Conservation (phyloP, 1,284 basidiomycete genomes). For the Cutaneotrichosporon sp. region DNA sequence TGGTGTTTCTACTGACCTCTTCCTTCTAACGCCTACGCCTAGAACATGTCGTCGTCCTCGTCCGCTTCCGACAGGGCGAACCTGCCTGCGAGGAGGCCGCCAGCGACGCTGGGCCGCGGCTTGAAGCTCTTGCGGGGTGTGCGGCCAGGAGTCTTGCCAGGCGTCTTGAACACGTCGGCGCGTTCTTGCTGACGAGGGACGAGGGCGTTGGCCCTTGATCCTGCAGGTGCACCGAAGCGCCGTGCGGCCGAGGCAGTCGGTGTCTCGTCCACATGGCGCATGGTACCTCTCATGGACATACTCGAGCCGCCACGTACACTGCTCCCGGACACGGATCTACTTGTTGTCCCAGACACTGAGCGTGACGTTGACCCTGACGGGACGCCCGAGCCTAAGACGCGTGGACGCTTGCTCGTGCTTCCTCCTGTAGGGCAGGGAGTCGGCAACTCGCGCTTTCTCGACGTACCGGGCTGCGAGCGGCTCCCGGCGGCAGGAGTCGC, state of each 20-base stretch:
- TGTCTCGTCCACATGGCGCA: constrained; percentile 9
- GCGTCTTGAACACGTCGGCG: constrained; percentile 24
- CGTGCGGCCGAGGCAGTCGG: constrained; percentile 5
- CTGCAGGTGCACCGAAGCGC: constrained; percentile 18
- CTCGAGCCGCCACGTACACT: constrained; percentile 1
- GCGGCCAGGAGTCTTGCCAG: constrained; percentile 20
- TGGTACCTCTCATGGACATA: constrained; percentile 4
- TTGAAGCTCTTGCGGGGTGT: constrained; percentile 60
- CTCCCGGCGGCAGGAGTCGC: constrained; percentile 26
- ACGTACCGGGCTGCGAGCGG: constrained; percentile 6
- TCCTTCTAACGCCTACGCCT: not conserved
- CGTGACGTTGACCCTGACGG: not conserved
- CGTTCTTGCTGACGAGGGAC: not conserved
- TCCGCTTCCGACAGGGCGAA: constrained; percentile 8
- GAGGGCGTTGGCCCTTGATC: constrained; percentile 12
- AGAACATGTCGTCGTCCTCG: constrained; percentile 31
- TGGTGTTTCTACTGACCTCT: not conserved
- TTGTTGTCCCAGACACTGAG: not conserved
- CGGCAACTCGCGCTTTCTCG: constrained; percentile 41
- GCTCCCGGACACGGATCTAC: not conserved
- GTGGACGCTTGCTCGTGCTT: constrained; percentile 22
- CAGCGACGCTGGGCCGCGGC: constrained; percentile 32
- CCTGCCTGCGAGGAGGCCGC: constrained; percentile 18
- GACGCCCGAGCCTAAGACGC: constrained; percentile 2
- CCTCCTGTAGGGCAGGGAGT: constrained; percentile 30